A percentile compares a stretch with the other conserved stretches of the same genome.
phyloP scores from a whole-genome alignment of 1,139 yeast species.

The Taphrina flavorubra region DNA sequence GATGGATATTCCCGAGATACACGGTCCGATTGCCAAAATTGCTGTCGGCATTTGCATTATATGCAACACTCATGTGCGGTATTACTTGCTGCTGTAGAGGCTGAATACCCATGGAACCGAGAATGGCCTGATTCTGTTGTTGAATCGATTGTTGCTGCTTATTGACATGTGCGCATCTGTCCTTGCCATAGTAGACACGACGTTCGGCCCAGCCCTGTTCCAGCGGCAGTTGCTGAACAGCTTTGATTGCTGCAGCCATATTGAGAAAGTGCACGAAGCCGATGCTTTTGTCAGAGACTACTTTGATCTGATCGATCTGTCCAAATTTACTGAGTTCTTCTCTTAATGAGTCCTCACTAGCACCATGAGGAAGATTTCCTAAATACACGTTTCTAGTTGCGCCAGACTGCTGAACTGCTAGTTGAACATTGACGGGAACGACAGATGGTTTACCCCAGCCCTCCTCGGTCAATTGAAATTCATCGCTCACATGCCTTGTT shows the following conservation, averaged over 20 bases:
- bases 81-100: constrained; percentile 8
- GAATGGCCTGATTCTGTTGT: constrained; percentile 34
- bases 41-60: neutral
- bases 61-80: constrained; percentile 13
- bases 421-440: constrained; percentile 64
- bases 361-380: constrained; percentile 67
- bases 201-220: constrained; percentile 65
- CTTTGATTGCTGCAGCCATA: constrained; percentile 81
- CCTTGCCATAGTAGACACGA: constrained; percentile 84
- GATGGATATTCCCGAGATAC: constrained; percentile 84
- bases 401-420: constrained; percentile 79
- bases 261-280: constrained; percentile 81
- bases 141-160: constrained; percentile 31
- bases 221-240: constrained; percentile 68
- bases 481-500: constrained; percentile 54
- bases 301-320: constrained; percentile 77
- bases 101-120: constrained; percentile 30
- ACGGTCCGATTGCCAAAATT: constrained; percentile 91
- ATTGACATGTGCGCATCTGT: constrained; percentile 61
- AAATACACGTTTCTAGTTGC: constrained; percentile 91
- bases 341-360: constrained; percentile 67
- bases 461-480: neutral
- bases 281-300: constrained; percentile 72
- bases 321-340: constrained; percentile 77
- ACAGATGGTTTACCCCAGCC: constrained; percentile 38